A percentile compares a stretch with the other conserved stretches of the same genome.
phyloP scores from a whole-genome alignment of 2,329 filamentous ascomycete genomes.

The Talaromyces sp. region DNA sequence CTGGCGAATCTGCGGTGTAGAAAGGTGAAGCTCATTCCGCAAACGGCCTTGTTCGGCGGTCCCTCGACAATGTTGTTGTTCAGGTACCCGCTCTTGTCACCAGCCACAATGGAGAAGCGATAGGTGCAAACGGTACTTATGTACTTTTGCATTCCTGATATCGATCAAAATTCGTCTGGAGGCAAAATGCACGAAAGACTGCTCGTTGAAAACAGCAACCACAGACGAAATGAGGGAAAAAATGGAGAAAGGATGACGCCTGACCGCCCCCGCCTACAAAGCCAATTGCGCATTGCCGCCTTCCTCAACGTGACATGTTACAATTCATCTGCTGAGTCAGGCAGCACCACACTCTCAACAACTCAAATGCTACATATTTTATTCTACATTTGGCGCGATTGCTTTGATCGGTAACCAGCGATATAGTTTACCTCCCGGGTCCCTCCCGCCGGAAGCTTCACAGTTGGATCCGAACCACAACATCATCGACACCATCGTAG shows the following conservation, averaged over 20 bases:
- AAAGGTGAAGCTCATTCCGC: slow-evolving; percentile 4
- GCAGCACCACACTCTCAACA: not conserved
- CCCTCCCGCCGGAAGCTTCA: not conserved
- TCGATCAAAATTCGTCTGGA: too few relatives aligned
- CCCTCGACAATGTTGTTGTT: not conserved
- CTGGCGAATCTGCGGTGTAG: not conserved
- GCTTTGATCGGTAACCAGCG: not conserved
- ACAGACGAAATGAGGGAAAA: not conserved
- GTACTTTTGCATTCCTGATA: not conserved
- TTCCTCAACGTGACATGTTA: not conserved
- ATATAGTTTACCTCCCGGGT: not conserved
- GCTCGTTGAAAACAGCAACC: not conserved
- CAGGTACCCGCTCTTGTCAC: not conserved
- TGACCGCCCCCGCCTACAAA: not conserved
- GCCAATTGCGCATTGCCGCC: not conserved
- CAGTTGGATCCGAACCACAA: not conserved
- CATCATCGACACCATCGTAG: not conserved
- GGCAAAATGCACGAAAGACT: not conserved
- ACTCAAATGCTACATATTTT: not conserved
- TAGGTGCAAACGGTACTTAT: not conserved
- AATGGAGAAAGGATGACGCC: not conserved
- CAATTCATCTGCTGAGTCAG: not conserved
- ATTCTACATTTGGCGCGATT: not conserved
- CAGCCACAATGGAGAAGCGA: not conserved
- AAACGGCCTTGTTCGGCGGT: not conserved